Conservation (phyloP, 805 yeast species). For the Wickerhamomyces subpelliculosus region DNA sequence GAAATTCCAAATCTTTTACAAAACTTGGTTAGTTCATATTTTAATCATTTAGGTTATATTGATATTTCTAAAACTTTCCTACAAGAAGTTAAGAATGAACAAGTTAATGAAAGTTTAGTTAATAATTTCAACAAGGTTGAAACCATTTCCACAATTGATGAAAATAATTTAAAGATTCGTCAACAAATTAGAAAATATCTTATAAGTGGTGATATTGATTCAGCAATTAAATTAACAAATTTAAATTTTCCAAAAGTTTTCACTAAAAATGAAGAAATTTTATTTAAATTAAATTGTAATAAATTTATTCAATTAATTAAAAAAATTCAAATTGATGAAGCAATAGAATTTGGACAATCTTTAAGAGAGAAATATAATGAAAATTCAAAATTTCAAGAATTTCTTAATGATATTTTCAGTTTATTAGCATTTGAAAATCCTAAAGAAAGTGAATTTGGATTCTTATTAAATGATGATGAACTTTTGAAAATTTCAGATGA, state of each 20-base stretch:
- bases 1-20: slow-evolving; percentile 24
- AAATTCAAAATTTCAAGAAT: slow-evolving; percentile 27
- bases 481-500: slow-evolving; percentile 33
- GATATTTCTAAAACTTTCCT: slow-evolving; percentile 47
- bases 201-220: slow-evolving; percentile 36
- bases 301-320: slow-evolving; percentile 36
- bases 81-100: slow-evolving; percentile 34
- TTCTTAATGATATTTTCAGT: slow-evolving; percentile 40
- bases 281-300: slow-evolving; percentile 36
- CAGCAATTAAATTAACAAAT: slow-evolving; percentile 11
- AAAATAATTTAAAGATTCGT: slow-evolving; percentile 31
- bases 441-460: slow-evolving; percentile 29
- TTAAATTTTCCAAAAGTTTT: slow-evolving; percentile 33
- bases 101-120: slow-evolving; percentile 11
- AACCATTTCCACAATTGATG: slow-evolving; percentile 25
- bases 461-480: slow-evolving; percentile 29
- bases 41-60: slow-evolving; percentile 51
- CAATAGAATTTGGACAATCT: slow-evolving; percentile 32
- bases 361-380: slow-evolving; percentile 26
- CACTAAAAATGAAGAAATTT: slow-evolving; percentile 22
- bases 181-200: slow-evolving; percentile 36
- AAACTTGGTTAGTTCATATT: slow-evolving; percentile 37
- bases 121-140: slow-evolving; percentile 19
- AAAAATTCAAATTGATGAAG: slow-evolving; percentile 21
- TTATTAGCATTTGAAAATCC: slow-evolving; percentile 50